Base-by-base conservation (phyloP, 192 early-diverging fungal species). In the Rhizophagus sp. region DNA sequence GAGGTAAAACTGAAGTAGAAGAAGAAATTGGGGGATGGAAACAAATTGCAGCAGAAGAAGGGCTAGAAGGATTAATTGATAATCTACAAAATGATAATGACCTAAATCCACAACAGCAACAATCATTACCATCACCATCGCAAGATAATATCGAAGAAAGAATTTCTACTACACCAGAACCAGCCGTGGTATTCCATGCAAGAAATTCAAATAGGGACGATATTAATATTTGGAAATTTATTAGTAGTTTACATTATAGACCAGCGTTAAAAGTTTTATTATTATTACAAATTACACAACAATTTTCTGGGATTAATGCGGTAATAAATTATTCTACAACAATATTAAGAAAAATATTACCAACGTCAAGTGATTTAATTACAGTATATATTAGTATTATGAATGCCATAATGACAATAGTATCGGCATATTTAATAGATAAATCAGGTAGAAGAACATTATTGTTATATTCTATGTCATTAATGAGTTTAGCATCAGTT, bases 291-390 rank as follows among this genome's bases (percentile, higher is more conserved):
- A 67, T 95, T 5, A 83, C 91, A 0, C 96, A 97, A 83, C 96
- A 97, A 84, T 92, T 96, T 79, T 94, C 92, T 50, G 96, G 96
- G 30, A 95, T 95, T 82, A 97, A 96, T 82, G 94, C 93, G 12
- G 95, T 96, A 12, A 93, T 96, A 73, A 96, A 91, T 82, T 97
- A 96, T 79, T 95, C 94, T 0, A 93, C 92, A 10, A 88, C 91
- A 30, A 92, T 95, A 80, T 89, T 95, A 75, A 88, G 87, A 15
- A 67, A 79, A 12, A 87, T 91, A 8, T 84, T 93, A 13, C 92
- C 94, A 27, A 86, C 86, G 27, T 90, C 88, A 11, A 88, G 88
- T 19, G 90, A 87, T 62, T 84, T 91, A 68, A 90, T 97, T 63
- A 96, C 96, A 0, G 86, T 96, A 47, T 91, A 91, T 50, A 92